Evolutionary conservation across 768 basidiomycete species (phyloP).

Genomic region (Thelephora aurantiotincta): DNA sequence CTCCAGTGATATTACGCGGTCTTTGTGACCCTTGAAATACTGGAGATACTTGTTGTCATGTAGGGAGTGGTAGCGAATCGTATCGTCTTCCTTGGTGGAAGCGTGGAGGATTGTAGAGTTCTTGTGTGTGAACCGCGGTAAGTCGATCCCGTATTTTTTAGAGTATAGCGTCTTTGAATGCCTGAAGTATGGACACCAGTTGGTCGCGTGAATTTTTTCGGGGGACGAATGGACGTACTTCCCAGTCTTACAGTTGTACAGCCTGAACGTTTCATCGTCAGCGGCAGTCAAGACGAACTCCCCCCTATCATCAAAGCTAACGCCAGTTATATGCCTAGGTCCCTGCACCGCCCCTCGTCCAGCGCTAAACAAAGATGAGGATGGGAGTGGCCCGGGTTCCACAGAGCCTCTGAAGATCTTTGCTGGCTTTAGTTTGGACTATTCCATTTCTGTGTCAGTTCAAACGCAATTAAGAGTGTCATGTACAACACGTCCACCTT

Average conservation of each 20-base stretch:
- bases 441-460: constrained; percentile 1
- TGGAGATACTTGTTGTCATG: constrained; percentile 95
- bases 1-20: constrained; percentile 77
- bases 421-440: constrained; percentile 75
- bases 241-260: constrained; percentile 84
- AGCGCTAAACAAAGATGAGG: not conserved
- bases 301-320: constrained; percentile 85
- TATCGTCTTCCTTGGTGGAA: constrained; percentile 92
- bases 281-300: constrained; percentile 75
- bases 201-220: constrained; percentile 14
- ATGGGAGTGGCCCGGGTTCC: constrained; percentile 31
- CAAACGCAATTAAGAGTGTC: not conserved
- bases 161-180: constrained; percentile 68
- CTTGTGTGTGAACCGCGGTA: constrained; percentile 91
- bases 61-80: constrained; percentile 84
- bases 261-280: constrained; percentile 84
- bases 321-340: constrained; percentile 70
- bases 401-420: constrained; percentile 78
- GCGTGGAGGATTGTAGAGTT: constrained; percentile 75
- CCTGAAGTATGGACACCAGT: constrained; percentile 24
- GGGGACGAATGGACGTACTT: constrained; percentile 53
- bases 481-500: not conserved
- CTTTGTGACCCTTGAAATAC: constrained; percentile 93
- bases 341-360: constrained; percentile 20
- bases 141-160: constrained; percentile 93